Evolutionary conservation across 1,139 yeast genomes (phyloP).

Genomic region (Kazachstania sp.): DNA sequence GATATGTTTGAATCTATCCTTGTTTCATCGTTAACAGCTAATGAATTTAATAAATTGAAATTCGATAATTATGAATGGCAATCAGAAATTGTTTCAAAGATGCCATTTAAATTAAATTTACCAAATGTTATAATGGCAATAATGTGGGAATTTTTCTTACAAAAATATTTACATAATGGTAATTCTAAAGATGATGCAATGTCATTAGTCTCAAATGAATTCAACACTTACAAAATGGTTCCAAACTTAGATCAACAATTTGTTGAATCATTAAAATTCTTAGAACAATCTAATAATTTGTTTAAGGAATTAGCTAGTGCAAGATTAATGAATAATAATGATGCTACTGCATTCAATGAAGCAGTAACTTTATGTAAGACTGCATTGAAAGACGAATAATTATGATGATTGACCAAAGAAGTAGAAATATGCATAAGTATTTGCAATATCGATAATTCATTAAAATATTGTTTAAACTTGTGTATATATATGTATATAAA

Average conservation of each 20-base stretch:
- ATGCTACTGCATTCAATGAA: constrained; percentile 13
- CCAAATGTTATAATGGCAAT: constrained; percentile 31
- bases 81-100: constrained; percentile 39
- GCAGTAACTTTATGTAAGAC: constrained; percentile 21
- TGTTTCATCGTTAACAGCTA: constrained; percentile 47
- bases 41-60: constrained; percentile 38
- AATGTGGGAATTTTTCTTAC: constrained; percentile 31
- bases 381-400: constrained; percentile 10
- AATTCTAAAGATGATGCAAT: constrained; percentile 27
- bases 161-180: constrained; percentile 28
- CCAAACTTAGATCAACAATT: constrained; percentile 27
- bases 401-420: neutral
- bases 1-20: constrained; percentile 48
- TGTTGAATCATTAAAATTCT: constrained; percentile 16
- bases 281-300: constrained; percentile 15
- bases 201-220: constrained; percentile 22
- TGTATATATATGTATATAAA: too few species aligned
- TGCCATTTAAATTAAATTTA: constrained; percentile 46
- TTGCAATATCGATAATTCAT: too few species aligned
- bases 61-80: constrained; percentile 43
- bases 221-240: constrained; percentile 24
- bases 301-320: constrained; percentile 13
- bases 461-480: too few species aligned
- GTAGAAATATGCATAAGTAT: neutral
- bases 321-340: constrained; percentile 17